Base-by-base conservation (phyloP, 2,329 filamentous ascomycete genomes). In the Neonectria faginata region DNA sequence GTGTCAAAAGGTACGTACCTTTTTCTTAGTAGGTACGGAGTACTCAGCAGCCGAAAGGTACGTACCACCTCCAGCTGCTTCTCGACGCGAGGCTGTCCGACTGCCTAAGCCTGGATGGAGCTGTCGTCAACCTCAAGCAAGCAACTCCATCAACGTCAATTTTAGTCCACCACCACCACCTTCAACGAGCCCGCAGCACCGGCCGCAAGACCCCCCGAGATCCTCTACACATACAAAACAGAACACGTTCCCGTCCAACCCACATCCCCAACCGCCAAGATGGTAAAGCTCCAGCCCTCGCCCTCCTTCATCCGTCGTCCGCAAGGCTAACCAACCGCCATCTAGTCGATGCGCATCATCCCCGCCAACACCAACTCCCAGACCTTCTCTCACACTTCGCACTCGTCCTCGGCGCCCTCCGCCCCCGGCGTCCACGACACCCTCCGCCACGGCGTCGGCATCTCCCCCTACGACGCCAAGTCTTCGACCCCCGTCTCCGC, bases 361-460 rank as follows among this genome's bases (percentile, higher is more conserved):
- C 96, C 96, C 77, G 79, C 89, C 66, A 80, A 89, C 74, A 77
- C 84, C 71, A 88, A 95, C 84, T 81, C 89, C 74, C 88, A 85
- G 72, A 85, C 87, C 77, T 90, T 88, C 82, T 85, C 84, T 75
- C 91, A 92, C 83, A 82, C 85, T 72, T 74, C 85, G 62, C 79
- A 86, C 77, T 86, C 85, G 70, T 86, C 87, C 73, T 89, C 88
- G 60, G 96, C 96, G 4, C 96, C 96, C 72, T 97, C 95, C 1
- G 95, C 94, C 16, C 94, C 94, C 0, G 95, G 95, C 72, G 86
- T 98, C 69, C 94, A 97, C 86, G 96, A 98, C 84, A 94, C 92
- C 18, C 91, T 99, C 73, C 94, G 96, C 76, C 85, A 90, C 68
- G 94, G 94, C 81, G 86, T 97, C 70, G 89, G 89, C 72, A 89